These are phyloP conservation scores for Rostrohypoxylon terebratum DNA, from an alignment of 495 filamentous ascomycete species.

Conservation along the genomic window DNA sequence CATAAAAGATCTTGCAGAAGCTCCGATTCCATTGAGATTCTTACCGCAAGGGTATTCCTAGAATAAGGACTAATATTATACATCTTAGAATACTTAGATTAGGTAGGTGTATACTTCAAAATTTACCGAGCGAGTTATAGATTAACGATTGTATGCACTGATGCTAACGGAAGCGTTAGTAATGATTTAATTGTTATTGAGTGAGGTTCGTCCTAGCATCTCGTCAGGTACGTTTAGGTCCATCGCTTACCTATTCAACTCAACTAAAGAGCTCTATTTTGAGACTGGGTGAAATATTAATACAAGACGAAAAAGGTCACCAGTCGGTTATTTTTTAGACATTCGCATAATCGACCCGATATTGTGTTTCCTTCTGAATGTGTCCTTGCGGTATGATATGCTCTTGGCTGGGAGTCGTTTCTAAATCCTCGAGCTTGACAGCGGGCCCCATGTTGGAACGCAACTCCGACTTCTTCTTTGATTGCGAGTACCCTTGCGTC, in stretches of 20 bases:
- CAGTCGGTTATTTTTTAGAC: conserved; percentile 10
- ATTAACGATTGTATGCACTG: conserved; percentile 1
- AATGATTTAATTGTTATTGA: neutral
- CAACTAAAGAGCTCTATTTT: conserved; percentile 17
- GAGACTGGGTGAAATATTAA: conserved; percentile 4
- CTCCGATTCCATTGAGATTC: conserved; percentile 3
- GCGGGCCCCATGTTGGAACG: conserved; percentile 10
- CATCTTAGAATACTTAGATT: conserved; percentile 8
- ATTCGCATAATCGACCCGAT: conserved; percentile 8
- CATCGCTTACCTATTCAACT: conserved; percentile 13
- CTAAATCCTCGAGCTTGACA: conserved; percentile 12
- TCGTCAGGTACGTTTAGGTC: neutral
- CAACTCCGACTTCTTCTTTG: conserved; percentile 18
- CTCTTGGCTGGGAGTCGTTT: conserved; percentile 3
- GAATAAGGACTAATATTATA: conserved; percentile 9
- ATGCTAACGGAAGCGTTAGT: neutral
- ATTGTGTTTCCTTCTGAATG: conserved; percentile 15
- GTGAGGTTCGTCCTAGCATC: neutral
- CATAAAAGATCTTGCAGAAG: neutral
- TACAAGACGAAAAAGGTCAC: conserved; percentile 6
- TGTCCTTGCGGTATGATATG: conserved; percentile 11
- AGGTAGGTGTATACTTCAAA: neutral
- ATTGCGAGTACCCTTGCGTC: neutral
- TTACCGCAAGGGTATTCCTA: neutral
- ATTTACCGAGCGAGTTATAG: neutral